Conservation (phyloP, 306 rosid species). For the Pterocarpus santalinus region DNA sequence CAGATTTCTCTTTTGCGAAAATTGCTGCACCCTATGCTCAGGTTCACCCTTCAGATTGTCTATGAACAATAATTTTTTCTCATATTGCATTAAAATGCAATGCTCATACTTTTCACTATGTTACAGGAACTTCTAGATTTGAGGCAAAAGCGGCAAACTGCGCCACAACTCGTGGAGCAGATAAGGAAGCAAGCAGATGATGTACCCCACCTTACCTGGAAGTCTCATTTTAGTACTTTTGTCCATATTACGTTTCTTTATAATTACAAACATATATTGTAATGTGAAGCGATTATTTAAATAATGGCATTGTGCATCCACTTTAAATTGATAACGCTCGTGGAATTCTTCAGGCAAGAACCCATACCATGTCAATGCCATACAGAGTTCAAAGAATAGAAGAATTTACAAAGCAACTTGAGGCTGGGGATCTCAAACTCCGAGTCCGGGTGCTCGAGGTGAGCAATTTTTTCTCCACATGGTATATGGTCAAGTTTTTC, state of each 20-base stretch:
- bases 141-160: constrained; percentile 69
- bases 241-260: constrained; percentile 23
- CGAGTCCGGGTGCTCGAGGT: constrained; percentile 98
- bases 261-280: background rate
- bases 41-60: constrained; percentile 56
- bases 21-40: constrained; percentile 98
- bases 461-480: background rate
- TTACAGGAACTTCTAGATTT: constrained; percentile 87
- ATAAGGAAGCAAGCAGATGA: constrained; percentile 92
- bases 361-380: constrained; percentile 92
- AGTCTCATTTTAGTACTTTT: constrained; percentile 33
- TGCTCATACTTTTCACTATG: constrained; percentile 28
- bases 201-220: constrained; percentile 53
- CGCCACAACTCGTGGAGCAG: constrained; percentile 74
- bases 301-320: background rate
- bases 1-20: constrained; percentile 89
- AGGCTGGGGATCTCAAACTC: constrained; percentile 87
- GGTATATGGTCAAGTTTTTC: too few species aligned
- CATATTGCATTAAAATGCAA: background rate
- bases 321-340: constrained; percentile 23
- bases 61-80: background rate
- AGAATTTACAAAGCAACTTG: constrained; percentile 89
- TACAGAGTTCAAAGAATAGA: constrained; percentile 92
- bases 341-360: constrained; percentile 71
- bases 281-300: constrained; percentile 13